phyloP scores from a whole-genome alignment of 176 grass and related monocot genomes.

The Rhynchospora breviuscula region DNA sequence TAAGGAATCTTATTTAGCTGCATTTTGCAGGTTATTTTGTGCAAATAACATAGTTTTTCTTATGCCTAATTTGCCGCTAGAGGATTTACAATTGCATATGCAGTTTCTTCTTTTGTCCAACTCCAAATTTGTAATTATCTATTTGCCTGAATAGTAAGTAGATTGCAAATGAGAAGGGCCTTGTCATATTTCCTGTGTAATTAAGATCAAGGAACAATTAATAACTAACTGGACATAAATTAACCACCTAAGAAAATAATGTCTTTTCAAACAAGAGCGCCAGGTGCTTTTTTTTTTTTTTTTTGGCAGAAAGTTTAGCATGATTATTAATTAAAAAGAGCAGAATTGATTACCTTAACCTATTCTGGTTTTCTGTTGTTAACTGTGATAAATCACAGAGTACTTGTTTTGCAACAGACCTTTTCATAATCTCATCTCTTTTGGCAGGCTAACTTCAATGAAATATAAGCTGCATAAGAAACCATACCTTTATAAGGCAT shows the following conservation, averaged over 20 bases:
- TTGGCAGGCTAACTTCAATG: constrained; percentile 61
- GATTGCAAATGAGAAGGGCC: not conserved
- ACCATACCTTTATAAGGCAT: not conserved
- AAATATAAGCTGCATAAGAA: constrained; percentile 51
- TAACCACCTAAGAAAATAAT: not conserved
- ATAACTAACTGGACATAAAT: not conserved
- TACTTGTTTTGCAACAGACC: not conserved
- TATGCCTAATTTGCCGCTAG: not conserved
- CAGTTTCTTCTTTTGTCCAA: not conserved
- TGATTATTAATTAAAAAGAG: not conserved
- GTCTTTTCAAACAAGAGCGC: not conserved
- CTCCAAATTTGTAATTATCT: not conserved
- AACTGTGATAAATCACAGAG: not conserved
- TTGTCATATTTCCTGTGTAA: not conserved
- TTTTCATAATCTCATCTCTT: constrained; percentile 54
- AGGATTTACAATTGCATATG: not conserved
- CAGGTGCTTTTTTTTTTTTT: not conserved
- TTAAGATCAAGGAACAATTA: not conserved
- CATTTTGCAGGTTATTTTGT: not conserved
- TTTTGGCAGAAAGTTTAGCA: not conserved
- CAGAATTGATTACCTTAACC: not conserved
- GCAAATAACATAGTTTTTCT: not conserved
- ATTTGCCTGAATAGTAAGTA: not conserved
- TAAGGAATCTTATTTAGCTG: not conserved
- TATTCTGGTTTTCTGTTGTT: not conserved